Evolutionary conservation across 2,329 filamentous ascomycete genomes (phyloP).

Genomic region (Penicillium nordicum): DNA sequence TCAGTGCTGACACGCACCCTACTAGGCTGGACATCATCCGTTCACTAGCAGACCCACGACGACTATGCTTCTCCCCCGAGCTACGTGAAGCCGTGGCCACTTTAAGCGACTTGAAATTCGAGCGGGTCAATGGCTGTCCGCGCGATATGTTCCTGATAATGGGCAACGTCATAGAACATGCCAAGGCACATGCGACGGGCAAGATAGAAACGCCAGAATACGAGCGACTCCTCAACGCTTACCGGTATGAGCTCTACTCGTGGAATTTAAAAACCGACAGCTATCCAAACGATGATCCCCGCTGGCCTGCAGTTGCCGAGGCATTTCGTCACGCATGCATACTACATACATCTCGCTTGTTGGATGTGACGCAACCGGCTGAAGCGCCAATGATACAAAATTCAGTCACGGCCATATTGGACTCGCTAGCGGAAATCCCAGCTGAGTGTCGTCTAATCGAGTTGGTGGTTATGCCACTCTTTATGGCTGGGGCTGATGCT

Average conservation of each 20-base stretch:
- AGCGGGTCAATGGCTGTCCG: slow-evolving; percentile 31
- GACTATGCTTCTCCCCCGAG: slow-evolving; percentile 29
- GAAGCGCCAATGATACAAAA: slow-evolving; percentile 22
- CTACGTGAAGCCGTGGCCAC: slow-evolving; percentile 26
- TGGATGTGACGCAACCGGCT: slow-evolving; percentile 22
- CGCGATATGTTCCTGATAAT: slow-evolving; percentile 31
- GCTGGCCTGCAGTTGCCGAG: slow-evolving; percentile 27
- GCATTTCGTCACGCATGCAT: slow-evolving; percentile 29
- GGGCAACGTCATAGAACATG: slow-evolving; percentile 26
- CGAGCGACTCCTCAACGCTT: neutral
- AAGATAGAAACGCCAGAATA: slow-evolving; percentile 5
- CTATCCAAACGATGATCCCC: slow-evolving; percentile 24
- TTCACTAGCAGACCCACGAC: slow-evolving; percentile 24
- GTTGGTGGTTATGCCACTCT: slow-evolving; percentile 29
- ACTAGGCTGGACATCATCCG: slow-evolving; percentile 33
- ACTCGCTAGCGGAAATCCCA: slow-evolving; percentile 26
- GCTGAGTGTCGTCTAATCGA: slow-evolving; percentile 24
- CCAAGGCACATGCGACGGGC: slow-evolving; percentile 25
- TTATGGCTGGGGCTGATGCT: slow-evolving; percentile 30
- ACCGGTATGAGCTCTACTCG: slow-evolving; percentile 20
- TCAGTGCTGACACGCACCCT: neutral
- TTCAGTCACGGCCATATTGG: slow-evolving; percentile 26
- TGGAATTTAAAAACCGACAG: slow-evolving; percentile 21
- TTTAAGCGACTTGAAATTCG: slow-evolving; percentile 25
- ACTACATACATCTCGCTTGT: slow-evolving; percentile 26